A percentile compares a stretch with the other conserved stretches of the same genome.
Conservation (phyloP, 495 filamentous ascomycete species). For the Penicillium canariense region DNA sequence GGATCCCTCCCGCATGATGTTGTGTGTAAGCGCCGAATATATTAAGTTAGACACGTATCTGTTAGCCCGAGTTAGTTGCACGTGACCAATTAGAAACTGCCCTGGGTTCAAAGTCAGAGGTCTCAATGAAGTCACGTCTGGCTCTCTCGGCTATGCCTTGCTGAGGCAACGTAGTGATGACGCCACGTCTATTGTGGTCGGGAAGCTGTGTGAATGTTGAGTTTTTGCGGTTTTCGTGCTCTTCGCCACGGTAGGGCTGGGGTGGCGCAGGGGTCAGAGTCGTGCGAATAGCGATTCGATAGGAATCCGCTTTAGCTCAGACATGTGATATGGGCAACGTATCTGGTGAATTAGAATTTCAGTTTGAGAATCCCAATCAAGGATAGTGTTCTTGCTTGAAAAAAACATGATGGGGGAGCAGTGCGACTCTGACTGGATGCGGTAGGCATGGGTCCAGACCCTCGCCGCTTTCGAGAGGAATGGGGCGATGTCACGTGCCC, state of each 20-base stretch:
- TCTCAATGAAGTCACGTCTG: no score
- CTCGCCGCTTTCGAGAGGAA: no score
- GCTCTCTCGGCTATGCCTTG: background rate
- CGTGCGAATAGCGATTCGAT: background rate
- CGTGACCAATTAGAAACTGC: no score
- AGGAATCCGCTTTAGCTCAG: background rate
- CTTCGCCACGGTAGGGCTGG: slow-evolving; percentile 14
- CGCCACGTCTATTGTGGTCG: background rate
- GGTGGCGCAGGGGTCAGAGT: slow-evolving; percentile 10
- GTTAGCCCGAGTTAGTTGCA: no score
- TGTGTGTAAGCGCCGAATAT: no score
- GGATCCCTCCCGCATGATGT: no score
- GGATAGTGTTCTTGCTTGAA: background rate
- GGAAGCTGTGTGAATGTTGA: slow-evolving; percentile 1
- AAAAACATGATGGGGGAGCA: no score
- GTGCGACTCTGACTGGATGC: no score
- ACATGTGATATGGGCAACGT: background rate
- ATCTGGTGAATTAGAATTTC: no score
- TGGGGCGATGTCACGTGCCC: background rate
- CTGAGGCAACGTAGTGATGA: slow-evolving; percentile 4
- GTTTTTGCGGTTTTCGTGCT: slow-evolving; percentile 10
- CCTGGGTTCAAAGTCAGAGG: no score
- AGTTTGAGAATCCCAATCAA: background rate
- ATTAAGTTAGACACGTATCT: no score
- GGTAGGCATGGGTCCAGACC: no score